A percentile compares a stretch with the other conserved stretches of the same genome.
Conservation (phyloP, 73 alveolate species). For the Symbiodinium natans region DNA sequence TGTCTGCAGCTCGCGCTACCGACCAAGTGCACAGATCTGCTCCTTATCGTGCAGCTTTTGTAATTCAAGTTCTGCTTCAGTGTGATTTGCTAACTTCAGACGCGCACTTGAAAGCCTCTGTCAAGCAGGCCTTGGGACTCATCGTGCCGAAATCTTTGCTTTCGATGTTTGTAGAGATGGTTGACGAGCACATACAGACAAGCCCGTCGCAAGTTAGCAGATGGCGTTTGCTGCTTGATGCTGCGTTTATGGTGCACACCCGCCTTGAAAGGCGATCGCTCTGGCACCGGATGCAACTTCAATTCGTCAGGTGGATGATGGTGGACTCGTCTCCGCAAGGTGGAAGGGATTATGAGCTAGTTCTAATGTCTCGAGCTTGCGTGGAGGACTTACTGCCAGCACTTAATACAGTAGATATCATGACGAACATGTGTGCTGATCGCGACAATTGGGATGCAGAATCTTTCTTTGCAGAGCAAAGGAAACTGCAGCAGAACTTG, state of each 20-base stretch:
- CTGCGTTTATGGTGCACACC: not conserved
- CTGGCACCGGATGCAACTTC: not conserved
- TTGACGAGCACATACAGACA: not conserved
- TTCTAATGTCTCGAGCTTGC: not conserved
- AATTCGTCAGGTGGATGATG: not conserved
- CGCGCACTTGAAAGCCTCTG: not conserved
- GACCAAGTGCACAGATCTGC: not conserved
- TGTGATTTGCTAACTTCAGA: not conserved
- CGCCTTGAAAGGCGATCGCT: not conserved
- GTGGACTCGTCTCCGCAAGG: not conserved
- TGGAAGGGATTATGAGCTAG: not conserved
- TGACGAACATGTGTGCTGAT: not conserved
- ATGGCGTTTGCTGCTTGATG: not conserved
- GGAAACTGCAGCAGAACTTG: not conserved
- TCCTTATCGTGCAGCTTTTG: not conserved
- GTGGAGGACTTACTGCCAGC: not conserved
- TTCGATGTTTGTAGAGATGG: not conserved
- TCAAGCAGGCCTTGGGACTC: not conserved
- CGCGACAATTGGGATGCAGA: not conserved
- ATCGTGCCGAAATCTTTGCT: not conserved
- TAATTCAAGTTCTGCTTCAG: not conserved
- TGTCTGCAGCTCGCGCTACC: not conserved
- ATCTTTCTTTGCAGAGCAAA: not conserved
- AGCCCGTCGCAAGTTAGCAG: not conserved
- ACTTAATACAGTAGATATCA: not conserved